Evolutionary conservation across 2,329 filamentous ascomycete species (phyloP), one percentile per base, ranked within the genome.

Genomic region (Trichoderma brevicompactum): DNA sequence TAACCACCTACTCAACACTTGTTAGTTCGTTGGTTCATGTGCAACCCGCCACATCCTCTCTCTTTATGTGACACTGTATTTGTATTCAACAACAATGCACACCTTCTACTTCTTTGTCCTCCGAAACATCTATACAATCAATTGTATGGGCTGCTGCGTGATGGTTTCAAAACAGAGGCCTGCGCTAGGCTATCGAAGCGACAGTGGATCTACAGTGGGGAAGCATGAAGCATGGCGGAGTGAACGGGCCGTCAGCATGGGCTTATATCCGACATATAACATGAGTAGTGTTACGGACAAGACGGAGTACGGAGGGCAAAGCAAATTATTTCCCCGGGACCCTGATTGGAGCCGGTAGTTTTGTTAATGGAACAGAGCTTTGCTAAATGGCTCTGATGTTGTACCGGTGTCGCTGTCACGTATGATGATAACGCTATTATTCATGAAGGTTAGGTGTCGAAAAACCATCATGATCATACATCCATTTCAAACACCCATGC

Each of bases 181-280:
- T 28, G 59, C 59, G 38, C 59, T 52, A 62, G 59, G 59, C 48
- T 62, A 36, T 62, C 59, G 38, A 62, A 34, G 46, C 59, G 48
- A 44, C 36, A 8, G 48, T 44, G 59, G 59, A 62, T 53, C 48
- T 36, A n/a, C 7, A 15, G 48, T 38, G 59, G 32, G 40, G 55
- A 48, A 19, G 28, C 28, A 19, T 43, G 46, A 32, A 43, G 40
- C 48, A n/a, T 23, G 43, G 38, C 7, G 52, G 48, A 28, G 23
- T 3, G 23, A 28, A 43, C 58, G 36, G 58, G 58, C 58, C 46
- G 36, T 61, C 34, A 50, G 58, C 53, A 43, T 13, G 15, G 48
- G 43, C 12, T 15, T 15, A 40, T 34, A 13, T 49, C 23, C 23
- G 23, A 28, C 23, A 28, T 28, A 28, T 28, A 28, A 28, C 5